Conservation (phyloP, 768 basidiomycete genomes). For the Suillus discolor region DNA sequence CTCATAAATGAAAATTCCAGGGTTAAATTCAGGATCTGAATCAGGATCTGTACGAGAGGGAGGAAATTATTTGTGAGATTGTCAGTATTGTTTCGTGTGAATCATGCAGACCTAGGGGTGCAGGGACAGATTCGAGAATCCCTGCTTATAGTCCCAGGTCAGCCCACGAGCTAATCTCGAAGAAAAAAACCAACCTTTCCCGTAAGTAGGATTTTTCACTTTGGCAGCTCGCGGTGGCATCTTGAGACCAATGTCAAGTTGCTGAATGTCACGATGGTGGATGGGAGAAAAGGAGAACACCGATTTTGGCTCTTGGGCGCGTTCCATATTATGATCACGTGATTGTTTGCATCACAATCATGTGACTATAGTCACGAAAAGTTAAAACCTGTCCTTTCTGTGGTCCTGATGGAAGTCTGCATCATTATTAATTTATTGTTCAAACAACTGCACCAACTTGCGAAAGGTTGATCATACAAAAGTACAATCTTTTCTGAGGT, state of each 20-base stretch:
- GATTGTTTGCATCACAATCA: neutral
- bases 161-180: neutral
- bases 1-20: conserved; percentile 32
- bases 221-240: conserved; percentile 24
- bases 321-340: neutral
- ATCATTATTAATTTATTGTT: neutral
- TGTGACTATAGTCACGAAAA: neutral
- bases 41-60: conserved; percentile 26
- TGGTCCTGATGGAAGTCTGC: neutral
- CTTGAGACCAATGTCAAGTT: conserved; percentile 6
- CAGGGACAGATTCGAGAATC: conserved; percentile 31
- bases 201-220: conserved; percentile 19
- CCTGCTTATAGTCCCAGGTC: conserved; percentile 17
- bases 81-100: neutral
- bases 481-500: conserved; percentile 34
- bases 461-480: conserved; percentile 21
- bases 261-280: neutral
- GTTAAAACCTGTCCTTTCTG: neutral
- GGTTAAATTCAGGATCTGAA: conserved; percentile 37
- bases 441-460: neutral
- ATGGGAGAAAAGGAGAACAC: conserved; percentile 1
- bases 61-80: neutral
- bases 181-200: conserved; percentile 19
- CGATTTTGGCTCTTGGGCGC: conserved; percentile 1
- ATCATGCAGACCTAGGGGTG: conserved; percentile 35